Evolutionary conservation across 2,329 filamentous ascomycete species (phyloP), one percentile per base, ranked within the genome.

Genomic region (Colletotrichum gigasporum): DNA sequence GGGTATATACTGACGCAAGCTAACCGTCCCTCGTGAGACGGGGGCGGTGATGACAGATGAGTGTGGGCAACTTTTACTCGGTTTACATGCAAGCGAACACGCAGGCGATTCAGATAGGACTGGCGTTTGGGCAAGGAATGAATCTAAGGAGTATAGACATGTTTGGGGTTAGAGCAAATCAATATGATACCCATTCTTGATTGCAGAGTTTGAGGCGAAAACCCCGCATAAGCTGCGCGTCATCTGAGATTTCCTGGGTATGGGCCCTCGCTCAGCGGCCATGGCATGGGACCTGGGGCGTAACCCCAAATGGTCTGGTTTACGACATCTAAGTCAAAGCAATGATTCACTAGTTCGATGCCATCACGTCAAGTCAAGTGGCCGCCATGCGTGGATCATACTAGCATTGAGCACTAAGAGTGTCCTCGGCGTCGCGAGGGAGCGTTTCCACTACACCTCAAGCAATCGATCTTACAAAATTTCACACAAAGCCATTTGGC

Each of bases 1-100:
- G 79, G 91, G 92, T 24, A 88, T 93, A 65, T 92, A 92, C 75
- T 91, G 58, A 64, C 14, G 9, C n/a, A 20, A n/a, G n/a, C n/a
- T n/a, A n/a, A n/a, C n/a, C n/a, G n/a, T n/a, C n/a, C n/a, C n/a
- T n/a, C n/a, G n/a, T n/a, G n/a, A n/a, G n/a, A n/a, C n/a, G n/a
- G n/a, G n/a, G n/a, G n/a, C n/a, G n/a, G n/a, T n/a, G n/a, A n/a
- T n/a, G n/a, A n/a, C n/a, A n/a, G 14, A 39, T 7, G 8, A 28
- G 34, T 7, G 6, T 2, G 4, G 44, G 22, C 39, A 42, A 22
- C 26, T 32, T 30, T 18, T 47, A 5, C 9, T 30, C 7, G 10
- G 14, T 50, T 50, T 50, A 34, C 7, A 34, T 10, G 28, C 18
- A 18, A 34, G 30, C 28, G 47, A 39, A 52, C 16, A 30, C 34